These are phyloP conservation scores for Ophiobolus disseminans DNA, from an alignment of 2,329 filamentous ascomycete species.

Conservation along the genomic window DNA sequence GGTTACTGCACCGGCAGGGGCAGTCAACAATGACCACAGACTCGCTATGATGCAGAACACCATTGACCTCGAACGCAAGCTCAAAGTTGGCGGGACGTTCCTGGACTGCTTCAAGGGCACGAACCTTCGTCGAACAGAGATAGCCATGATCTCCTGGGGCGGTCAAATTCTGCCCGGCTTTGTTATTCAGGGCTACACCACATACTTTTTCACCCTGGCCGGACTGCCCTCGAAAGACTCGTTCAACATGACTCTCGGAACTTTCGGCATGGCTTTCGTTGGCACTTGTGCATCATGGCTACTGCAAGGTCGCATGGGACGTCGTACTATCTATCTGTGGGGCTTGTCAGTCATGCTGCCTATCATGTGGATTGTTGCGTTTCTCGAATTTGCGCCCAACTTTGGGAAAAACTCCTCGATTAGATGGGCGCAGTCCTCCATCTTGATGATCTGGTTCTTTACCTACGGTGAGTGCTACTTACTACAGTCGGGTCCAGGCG, in stretches of 20 bases:
- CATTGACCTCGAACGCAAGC: constrained; percentile 77
- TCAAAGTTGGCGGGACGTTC: constrained; percentile 71
- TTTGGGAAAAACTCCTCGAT: background rate
- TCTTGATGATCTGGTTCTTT: constrained; percentile 31
- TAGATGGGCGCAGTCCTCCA: constrained; percentile 1
- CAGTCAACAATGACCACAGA: constrained; percentile 59
- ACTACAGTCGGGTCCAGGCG: constrained; percentile 59
- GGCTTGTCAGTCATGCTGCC: constrained; percentile 77
- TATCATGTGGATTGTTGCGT: constrained; percentile 67
- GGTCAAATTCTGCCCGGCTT: background rate
- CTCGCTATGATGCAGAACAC: constrained; percentile 92
- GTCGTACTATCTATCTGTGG: constrained; percentile 75
- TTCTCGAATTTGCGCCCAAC: constrained; percentile 48
- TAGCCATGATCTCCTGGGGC: constrained; percentile 41
- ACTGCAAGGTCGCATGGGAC: constrained; percentile 77
- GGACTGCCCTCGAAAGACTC: constrained; percentile 48
- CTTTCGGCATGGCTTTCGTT: constrained; percentile 62
- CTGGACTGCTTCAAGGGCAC: constrained; percentile 81
- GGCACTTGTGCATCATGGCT: constrained; percentile 77
- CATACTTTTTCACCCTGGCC: constrained; percentile 55
- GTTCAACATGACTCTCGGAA: constrained; percentile 56
- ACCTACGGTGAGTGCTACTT: constrained; percentile 64
- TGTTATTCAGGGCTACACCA: constrained; percentile 21
- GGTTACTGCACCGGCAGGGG: constrained; percentile 65
- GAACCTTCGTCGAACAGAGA: constrained; percentile 78